Percentiles rank a stretch among this genome's conserved stretches.
phyloP scores from a whole-genome alignment of 2,329 filamentous ascomycete genomes.

The Shiraia bambusicola region DNA sequence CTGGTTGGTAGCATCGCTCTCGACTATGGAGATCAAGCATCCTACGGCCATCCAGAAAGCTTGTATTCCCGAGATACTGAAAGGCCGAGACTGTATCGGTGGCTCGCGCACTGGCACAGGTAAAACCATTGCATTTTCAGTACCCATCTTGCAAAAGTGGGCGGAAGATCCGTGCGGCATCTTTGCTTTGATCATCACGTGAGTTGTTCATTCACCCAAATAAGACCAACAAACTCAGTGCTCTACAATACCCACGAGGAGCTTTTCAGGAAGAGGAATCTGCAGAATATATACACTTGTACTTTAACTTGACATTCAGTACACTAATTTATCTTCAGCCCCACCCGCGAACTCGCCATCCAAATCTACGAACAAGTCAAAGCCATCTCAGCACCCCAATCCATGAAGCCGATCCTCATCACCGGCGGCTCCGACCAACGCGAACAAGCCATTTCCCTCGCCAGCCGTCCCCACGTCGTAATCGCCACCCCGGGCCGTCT shows the following conservation, averaged over 20 bases:
- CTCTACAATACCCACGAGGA: too few species aligned
- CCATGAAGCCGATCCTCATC: slow-evolving; percentile 83
- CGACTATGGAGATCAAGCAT: slow-evolving; percentile 75
- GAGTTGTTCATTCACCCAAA: slow-evolving; percentile 53
- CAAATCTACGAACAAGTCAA: slow-evolving; percentile 97
- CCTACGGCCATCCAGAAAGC: slow-evolving; percentile 92
- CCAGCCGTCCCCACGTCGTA: slow-evolving; percentile 81
- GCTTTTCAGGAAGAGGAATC: too few species aligned
- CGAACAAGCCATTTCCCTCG: slow-evolving; percentile 79
- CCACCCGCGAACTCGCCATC: slow-evolving; percentile 76
- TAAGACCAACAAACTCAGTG: too few species aligned
- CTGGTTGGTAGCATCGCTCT: slow-evolving; percentile 84
- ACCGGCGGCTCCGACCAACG: slow-evolving; percentile 94
- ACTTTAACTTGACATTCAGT: background rate
- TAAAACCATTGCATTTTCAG: slow-evolving; percentile 95
- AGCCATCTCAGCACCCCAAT: slow-evolving; percentile 84
- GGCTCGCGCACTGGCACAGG: slow-evolving; percentile 93
- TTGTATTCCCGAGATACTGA: slow-evolving; percentile 89
- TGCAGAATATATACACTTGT: too few species aligned
- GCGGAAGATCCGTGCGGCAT: slow-evolving; percentile 88
- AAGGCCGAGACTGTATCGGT: slow-evolving; percentile 88
- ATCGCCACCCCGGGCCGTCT: slow-evolving; percentile 89
- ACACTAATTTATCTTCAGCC: slow-evolving; percentile 15
- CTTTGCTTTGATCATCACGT: slow-evolving; percentile 85
- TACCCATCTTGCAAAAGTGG: slow-evolving; percentile 92